Base-by-base conservation (phyloP, 2,329 filamentous ascomycete genomes). In the Laburnicola sp. region DNA sequence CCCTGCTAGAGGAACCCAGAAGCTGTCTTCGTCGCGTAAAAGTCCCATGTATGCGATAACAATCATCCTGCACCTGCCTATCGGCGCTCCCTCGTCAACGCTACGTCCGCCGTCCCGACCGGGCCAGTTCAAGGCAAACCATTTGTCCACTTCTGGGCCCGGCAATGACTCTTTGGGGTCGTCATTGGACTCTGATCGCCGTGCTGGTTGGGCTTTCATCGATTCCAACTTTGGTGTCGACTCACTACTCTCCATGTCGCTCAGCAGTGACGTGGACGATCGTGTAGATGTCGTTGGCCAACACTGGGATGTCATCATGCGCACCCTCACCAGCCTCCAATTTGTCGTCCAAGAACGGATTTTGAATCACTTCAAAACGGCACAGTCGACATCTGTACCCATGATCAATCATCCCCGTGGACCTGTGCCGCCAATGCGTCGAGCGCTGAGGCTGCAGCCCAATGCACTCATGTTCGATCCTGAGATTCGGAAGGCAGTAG, bases 41-140 rank as follows among this genome's bases (percentile, higher is more conserved):
- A 89, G 86, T 0, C 87, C 87, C 1, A 91, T 91, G 87, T 91
- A 90, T 68, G 88, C 87, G 26, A 85, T 91, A n/a, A 87, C 87
- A 2, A 75, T 91, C 37, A 83, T 91, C 26, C 77, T 91, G 32
- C 86, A 86, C 54, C 78, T 91, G 9, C 87, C 88, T 2, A 66
- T 75, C 11, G 63, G 71, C 9, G 73, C 80, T n/a, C 50, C 56
- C 50, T 51, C 68, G 48, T 50, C 68, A 71, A 71, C 34, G 59
- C 70, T 10, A 70, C 65, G 66, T 11, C 66, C 68, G 1, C 53
- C 60, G 1, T 82, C 61, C 1, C 81, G 85, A 54, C 78, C 81
- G 36, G 78, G 80, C 30, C 48, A 57, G 21, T 36, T 57, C 27
- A 63, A 56, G 41, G 51, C 50, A 6, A 47, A 57, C 10, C 68